Evolutionary conservation across 768 basidiomycete species (phyloP).

Genomic region (Coprinopsis marcescibilis): DNA sequence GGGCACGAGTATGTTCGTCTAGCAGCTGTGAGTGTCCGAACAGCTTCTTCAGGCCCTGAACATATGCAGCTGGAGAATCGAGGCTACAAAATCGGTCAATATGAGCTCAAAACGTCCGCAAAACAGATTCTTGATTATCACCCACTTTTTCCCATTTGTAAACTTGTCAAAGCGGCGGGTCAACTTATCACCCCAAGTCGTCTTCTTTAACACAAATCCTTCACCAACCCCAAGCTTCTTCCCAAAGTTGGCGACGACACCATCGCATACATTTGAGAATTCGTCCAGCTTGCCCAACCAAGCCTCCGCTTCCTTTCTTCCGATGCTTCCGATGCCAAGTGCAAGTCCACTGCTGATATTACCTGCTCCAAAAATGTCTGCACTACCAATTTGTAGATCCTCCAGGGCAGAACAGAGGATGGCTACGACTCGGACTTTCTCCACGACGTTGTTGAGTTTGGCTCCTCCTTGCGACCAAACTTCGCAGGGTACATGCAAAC

Average conservation of each 20-base stretch:
- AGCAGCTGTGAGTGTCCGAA: slow-evolving; percentile 75
- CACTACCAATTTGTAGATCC: slow-evolving; percentile 66
- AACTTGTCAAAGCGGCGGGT: slow-evolving; percentile 76
- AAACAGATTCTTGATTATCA: slow-evolving; percentile 3
- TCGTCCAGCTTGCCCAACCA: slow-evolving; percentile 80
- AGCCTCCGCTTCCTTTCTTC: slow-evolving; percentile 69
- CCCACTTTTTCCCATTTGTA: slow-evolving; percentile 86
- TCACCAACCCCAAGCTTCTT: slow-evolving; percentile 89
- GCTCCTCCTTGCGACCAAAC: slow-evolving; percentile 91
- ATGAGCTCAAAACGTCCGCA: slow-evolving; percentile 13
- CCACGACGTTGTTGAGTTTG: slow-evolving; percentile 72
- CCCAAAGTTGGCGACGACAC: slow-evolving; percentile 73
- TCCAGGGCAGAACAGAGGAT: slow-evolving; percentile 75
- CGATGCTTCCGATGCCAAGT: slow-evolving; percentile 70
- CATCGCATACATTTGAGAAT: slow-evolving; percentile 73
- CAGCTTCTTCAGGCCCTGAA: slow-evolving; percentile 66
- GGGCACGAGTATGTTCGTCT: slow-evolving; percentile 80
- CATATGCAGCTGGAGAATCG: slow-evolving; percentile 84
- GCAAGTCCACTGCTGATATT: slow-evolving; percentile 71
- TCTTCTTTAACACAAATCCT: slow-evolving; percentile 80
- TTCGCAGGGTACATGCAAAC: slow-evolving; percentile 81
- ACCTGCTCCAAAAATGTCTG: slow-evolving; percentile 71
- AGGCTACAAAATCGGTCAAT: slow-evolving; percentile 42
- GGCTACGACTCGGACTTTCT: slow-evolving; percentile 83
- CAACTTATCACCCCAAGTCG: slow-evolving; percentile 70